Evolutionary conservation across 106 monocot genomes (phyloP).

Genomic region (Phalaenopsis aphrodite): DNA sequence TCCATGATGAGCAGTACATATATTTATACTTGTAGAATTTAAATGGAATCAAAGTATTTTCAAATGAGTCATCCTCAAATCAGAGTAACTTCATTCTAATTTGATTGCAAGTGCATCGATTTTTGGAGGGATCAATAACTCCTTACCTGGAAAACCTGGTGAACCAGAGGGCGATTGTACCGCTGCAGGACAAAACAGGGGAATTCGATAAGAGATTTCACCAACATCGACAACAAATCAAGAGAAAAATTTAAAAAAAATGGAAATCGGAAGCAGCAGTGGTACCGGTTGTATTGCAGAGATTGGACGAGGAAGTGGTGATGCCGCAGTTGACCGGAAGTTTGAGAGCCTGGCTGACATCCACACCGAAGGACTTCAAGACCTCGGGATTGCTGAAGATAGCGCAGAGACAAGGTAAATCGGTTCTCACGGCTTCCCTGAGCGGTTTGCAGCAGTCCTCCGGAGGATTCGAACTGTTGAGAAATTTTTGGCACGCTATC

Average conservation of each 20-base stretch:
- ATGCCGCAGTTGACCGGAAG: slow-evolving; percentile 33
- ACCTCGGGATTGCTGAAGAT: slow-evolving; percentile 22
- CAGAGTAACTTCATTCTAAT: too few relatives aligned
- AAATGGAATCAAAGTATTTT: too few relatives aligned
- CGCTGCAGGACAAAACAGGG: slow-evolving; percentile 2
- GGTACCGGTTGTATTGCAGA: not conserved
- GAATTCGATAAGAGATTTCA: not conserved
- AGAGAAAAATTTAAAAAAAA: not conserved
- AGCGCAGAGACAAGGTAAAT: slow-evolving; percentile 34
- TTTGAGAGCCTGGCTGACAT: slow-evolving; percentile 8
- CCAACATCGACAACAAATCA: not conserved
- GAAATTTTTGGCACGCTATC: slow-evolving; percentile 19
- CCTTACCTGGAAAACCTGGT: not conserved
- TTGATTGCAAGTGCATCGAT: too few relatives aligned
- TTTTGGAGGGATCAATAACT: not conserved
- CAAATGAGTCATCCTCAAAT: too few relatives aligned
- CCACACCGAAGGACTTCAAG: slow-evolving; percentile 19
- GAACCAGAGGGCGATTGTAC: not conserved
- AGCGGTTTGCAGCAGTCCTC: slow-evolving; percentile 38
- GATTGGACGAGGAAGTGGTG: slow-evolving; percentile 3
- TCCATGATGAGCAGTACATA: too few relatives aligned
- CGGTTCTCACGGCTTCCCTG: slow-evolving; percentile 36
- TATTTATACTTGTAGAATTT: too few relatives aligned
- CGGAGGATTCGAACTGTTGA: slow-evolving; percentile 31
- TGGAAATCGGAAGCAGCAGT: not conserved